Evolutionary conservation across 139 green algal genomes (phyloP).

Genomic region (Diplosphaera chodatii): DNA sequence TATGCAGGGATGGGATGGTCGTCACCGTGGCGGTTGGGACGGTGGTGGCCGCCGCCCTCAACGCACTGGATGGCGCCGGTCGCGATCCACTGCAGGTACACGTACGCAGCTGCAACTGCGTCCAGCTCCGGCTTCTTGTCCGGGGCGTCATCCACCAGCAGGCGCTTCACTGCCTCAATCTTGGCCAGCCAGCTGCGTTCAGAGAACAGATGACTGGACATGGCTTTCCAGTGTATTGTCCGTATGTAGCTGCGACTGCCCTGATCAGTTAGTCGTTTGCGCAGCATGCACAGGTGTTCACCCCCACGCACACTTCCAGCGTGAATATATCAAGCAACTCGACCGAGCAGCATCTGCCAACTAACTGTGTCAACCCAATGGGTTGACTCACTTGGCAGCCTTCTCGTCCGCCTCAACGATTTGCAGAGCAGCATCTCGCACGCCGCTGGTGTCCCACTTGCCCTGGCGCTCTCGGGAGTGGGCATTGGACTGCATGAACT

Average conservation of each 20-base stretch:
- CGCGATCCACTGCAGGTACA: conserved; percentile 82
- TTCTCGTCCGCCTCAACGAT: conserved; percentile 69
- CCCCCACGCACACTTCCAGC: too few species aligned
- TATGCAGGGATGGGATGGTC: neutral
- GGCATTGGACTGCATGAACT: conserved; percentile 79
- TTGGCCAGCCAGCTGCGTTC: conserved; percentile 75
- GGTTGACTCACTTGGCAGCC: conserved; percentile 22
- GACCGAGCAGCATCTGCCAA: too few species aligned
- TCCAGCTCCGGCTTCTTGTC: conserved; percentile 44
- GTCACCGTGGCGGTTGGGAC: conserved; percentile 80
- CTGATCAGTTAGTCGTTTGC: too few species aligned
- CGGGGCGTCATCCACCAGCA: conserved; percentile 67
- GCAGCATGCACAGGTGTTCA: too few species aligned
- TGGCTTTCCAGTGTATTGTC: too few species aligned
- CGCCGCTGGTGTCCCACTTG: conserved; percentile 56
- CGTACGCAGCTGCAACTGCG: conserved; percentile 32
- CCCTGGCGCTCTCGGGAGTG: conserved; percentile 56
- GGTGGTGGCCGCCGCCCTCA: conserved; percentile 86
- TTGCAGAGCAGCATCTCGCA: conserved; percentile 40
- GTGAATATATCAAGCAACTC: too few species aligned
- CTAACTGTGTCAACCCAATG: neutral
- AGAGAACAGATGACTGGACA: too few species aligned
- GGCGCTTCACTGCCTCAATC: conserved; percentile 58
- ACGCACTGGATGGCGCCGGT: conserved; percentile 84
- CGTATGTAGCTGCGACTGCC: too few species aligned